These are phyloP conservation scores for Myxozyma nipponensis DNA, from an alignment of 805 yeast genomes.

Conservation along the genomic window DNA sequence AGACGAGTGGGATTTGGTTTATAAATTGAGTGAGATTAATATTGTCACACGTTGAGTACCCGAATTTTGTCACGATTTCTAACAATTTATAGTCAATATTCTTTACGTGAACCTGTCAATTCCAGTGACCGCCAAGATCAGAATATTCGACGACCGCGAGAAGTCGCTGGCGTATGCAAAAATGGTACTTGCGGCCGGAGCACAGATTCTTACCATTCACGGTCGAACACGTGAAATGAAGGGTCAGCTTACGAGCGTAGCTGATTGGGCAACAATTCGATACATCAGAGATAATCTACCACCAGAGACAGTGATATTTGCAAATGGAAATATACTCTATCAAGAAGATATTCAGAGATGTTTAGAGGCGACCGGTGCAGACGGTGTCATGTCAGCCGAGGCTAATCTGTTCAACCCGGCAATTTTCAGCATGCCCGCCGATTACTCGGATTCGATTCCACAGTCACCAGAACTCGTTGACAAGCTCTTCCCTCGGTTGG, in stretches of 20 bases:
- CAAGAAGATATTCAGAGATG: conserved; percentile 79
- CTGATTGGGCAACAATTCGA: conserved; percentile 81
- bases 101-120: conserved; percentile 65
- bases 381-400: conserved; percentile 97
- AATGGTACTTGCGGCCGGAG: conserved; percentile 88
- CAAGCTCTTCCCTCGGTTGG: conserved; percentile 79
- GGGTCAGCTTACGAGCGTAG: conserved; percentile 93
- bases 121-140: conserved; percentile 93
- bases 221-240: conserved; percentile 97
- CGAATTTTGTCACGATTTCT: background rate
- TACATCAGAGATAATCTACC: conserved; percentile 71
- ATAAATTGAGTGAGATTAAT: conserved; percentile 42
- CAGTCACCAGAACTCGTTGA: conserved; percentile 47
- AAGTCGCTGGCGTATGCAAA: conserved; percentile 83
- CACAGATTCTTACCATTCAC: conserved; percentile 90
- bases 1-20: conserved; percentile 93
- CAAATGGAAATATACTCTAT: conserved; percentile 92
- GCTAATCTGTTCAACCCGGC: conserved; percentile 94
- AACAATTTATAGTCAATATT: conserved; percentile 46
- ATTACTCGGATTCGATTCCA: conserved; percentile 8
- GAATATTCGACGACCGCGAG: conserved; percentile 80
- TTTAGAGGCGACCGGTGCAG: conserved; percentile 59
- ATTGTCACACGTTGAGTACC: background rate
- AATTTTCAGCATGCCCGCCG: conserved; percentile 46
- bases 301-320: conserved; percentile 83